Base-by-base conservation (phyloP, 75 land plant genomes). In the Larix kaempferi region DNA sequence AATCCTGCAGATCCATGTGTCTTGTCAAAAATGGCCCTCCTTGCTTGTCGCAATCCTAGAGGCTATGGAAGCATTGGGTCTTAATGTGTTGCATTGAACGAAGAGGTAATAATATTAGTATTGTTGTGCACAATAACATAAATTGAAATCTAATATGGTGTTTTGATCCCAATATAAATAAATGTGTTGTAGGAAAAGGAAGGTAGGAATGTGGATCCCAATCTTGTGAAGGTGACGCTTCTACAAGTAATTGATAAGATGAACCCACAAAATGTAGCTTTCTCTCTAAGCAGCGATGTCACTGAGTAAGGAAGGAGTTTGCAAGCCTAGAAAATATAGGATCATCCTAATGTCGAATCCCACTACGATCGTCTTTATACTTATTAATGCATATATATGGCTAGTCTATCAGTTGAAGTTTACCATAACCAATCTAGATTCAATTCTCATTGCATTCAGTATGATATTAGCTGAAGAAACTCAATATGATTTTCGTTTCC, bases 41-140 rank as follows among this genome's bases (percentile, higher is more conserved):
- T 62, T 88, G 81, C 88, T 90, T 3, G 84, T 90, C 12, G 84
- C 86, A 0, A 57, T 86, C 22, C 37, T 90, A 29, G 92, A 90
- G 59, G 84, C 92, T 17, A 86, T 90, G 63, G 92, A 90, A 25
- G 86, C 85, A 27, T 57, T 90, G 60, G 82, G 87, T n/a, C n/a
- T 29, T 1, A 29, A 29, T 29, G 1, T 29, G 33, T 1, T 29
- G 33, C 33, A 29, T 29, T 29, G 33, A 29, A 1, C 33, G 33
- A 1, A 29, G 33, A 29, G 33, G 33, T 29, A 0, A 29, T 29
- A 29, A 29, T 29, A 29, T 29, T 29, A 29, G 33, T 29, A 0
- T 1, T 29, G 33, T 29, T 29, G 33, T 29, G 33, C 33, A 29
- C 33, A 29, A 29, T 29, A 29, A 29, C 33, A 29, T 29, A 29